Evolutionary conservation across 805 yeast genomes (phyloP).

Genomic region (Monosporozyma aerobia): DNA sequence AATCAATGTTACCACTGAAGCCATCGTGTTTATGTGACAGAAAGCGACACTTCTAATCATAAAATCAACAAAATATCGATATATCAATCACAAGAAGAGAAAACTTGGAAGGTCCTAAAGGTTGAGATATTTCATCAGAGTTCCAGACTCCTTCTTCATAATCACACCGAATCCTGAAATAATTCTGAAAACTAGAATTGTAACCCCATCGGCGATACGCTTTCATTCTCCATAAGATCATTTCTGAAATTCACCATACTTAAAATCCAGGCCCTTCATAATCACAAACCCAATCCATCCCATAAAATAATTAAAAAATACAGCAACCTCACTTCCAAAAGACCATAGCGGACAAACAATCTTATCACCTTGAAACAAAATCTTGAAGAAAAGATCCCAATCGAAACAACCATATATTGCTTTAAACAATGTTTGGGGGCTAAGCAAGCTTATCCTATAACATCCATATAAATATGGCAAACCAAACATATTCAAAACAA

Average conservation of each 20-base stretch:
- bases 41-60: constrained; percentile 24
- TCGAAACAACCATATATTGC: background rate
- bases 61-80: constrained; percentile 7
- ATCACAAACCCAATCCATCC: background rate
- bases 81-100: constrained; percentile 1
- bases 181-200: background rate
- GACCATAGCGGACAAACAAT: background rate
- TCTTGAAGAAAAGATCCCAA: background rate
- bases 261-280: background rate
- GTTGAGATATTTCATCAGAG: background rate
- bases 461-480: constrained; percentile 6
- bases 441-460: constrained; percentile 29
- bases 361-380: background rate
- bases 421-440: constrained; percentile 14
- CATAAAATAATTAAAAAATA: background rate
- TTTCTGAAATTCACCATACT: background rate
- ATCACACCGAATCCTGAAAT: background rate
- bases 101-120: background rate
- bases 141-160: background rate
- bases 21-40: constrained; percentile 18
- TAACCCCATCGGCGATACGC: background rate
- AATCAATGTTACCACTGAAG: constrained; percentile 4
- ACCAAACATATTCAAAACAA: constrained; percentile 4
- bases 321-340: background rate
- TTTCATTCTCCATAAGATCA: background rate